phyloP scores from a whole-genome alignment of 495 filamentous ascomycete species.

The Aspergillus coremiiformis region DNA sequence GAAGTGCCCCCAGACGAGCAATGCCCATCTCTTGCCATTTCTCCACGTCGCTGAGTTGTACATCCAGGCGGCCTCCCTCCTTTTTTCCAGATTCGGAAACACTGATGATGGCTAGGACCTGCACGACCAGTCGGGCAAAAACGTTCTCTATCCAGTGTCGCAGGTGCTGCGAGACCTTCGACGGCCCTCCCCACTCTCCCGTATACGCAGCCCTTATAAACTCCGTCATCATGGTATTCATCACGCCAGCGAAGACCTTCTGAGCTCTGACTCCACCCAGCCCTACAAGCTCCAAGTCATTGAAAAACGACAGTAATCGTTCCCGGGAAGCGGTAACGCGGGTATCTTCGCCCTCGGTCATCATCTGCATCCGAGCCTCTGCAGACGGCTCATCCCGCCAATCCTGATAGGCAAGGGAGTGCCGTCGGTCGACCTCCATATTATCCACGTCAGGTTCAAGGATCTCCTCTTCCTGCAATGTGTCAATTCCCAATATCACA shows the following conservation, averaged over 20 bases:
- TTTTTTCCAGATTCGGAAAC: constrained; percentile 18
- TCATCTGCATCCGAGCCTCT: constrained; percentile 26
- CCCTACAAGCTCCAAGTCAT: constrained; percentile 61
- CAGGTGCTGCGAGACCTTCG: constrained; percentile 49
- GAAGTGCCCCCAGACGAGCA: constrained; percentile 67
- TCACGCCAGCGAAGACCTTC: constrained; percentile 66
- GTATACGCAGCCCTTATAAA: constrained; percentile 57
- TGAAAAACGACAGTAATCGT: constrained; percentile 49
- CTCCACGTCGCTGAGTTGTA: constrained; percentile 55
- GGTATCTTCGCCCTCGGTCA: constrained; percentile 30
- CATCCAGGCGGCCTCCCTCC: constrained; percentile 22
- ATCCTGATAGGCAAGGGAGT: constrained; percentile 32
- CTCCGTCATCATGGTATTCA: constrained; percentile 60
- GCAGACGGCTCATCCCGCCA: constrained; percentile 28
- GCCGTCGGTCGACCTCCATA: constrained; percentile 34
- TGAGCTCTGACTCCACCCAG: constrained; percentile 68
- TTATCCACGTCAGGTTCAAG: constrained; percentile 19
- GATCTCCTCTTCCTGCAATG: constrained; percentile 18
- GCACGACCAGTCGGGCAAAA: constrained; percentile 57
- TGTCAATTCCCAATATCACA: constrained; percentile 50
- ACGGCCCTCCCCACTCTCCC: constrained; percentile 50
- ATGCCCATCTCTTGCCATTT: constrained; percentile 78
- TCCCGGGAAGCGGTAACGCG: constrained; percentile 39
- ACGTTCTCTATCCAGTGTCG: constrained; percentile 65
- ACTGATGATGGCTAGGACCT: constrained; percentile 49